phyloP scores from a whole-genome alignment of 208 protist species.

The Trypanosoma boissoni region DNA sequence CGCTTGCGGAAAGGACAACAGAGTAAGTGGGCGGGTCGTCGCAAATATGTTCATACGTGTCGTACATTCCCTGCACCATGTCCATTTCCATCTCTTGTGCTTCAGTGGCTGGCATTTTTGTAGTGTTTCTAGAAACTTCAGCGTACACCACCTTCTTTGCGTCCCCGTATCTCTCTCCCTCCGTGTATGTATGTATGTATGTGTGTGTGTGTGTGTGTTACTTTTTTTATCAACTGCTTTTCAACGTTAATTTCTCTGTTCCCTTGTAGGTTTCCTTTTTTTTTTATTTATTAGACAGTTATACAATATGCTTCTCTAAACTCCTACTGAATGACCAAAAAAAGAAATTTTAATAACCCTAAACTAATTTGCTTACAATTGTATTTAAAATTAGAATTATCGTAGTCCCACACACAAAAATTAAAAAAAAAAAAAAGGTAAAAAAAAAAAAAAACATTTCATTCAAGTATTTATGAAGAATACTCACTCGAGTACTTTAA shows the following conservation, averaged over 20 bases:
- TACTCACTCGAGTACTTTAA: no score
- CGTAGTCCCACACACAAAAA: not conserved
- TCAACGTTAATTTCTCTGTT: conserved; percentile 5
- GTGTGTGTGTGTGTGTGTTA: no score
- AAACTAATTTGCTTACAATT: no score
- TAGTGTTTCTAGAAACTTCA: no score
- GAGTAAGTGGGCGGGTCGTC: conserved; percentile 76
- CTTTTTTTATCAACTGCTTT: no score
- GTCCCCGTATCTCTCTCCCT: no score
- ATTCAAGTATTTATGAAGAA: not conserved
- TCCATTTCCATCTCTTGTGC: conserved; percentile 91
- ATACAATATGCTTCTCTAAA: not conserved
- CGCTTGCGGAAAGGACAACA: conserved; percentile 55
- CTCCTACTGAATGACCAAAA: not conserved
- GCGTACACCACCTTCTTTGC: no score
- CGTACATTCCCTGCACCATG: conserved; percentile 90
- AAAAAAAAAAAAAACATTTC: conserved; percentile 2
- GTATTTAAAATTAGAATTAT: conserved; percentile 5
- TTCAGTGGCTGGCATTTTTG: conserved; percentile 68
- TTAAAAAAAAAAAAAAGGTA: conserved; percentile 19
- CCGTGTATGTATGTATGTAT: no score
- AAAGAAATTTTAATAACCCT: no score
- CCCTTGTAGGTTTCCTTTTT: not conserved
- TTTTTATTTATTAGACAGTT: not conserved
- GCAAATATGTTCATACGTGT: conserved; percentile 68